phyloP scores from a whole-genome alignment of 2,329 filamentous ascomycete genomes.

The Setomelanomma holmii region DNA sequence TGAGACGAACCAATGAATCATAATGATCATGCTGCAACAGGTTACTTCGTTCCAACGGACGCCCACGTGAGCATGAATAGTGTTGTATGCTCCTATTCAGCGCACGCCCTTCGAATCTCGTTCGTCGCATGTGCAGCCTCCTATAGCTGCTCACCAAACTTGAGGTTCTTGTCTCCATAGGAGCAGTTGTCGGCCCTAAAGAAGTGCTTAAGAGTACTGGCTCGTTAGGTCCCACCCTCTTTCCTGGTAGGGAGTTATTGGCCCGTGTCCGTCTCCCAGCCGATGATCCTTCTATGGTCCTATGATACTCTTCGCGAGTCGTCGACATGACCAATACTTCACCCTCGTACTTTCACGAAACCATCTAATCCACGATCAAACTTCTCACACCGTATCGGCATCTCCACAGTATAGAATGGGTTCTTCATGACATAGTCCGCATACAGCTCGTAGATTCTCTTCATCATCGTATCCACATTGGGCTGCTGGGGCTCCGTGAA shows the following conservation, averaged over 20 bases:
- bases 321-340: slow-evolving; percentile 8
- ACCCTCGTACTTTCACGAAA: slow-evolving; percentile 69
- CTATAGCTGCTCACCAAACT: no score
- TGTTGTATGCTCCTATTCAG: not conserved
- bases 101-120: no score
- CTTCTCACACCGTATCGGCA: slow-evolving; percentile 93
- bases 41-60: no score
- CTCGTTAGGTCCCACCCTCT: no score
- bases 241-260: no score
- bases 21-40: slow-evolving; percentile 19
- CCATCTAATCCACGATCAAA: slow-evolving; percentile 87
- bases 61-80: no score
- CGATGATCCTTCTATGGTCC: no score
- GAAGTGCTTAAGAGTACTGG: no score
- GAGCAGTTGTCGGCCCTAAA: no score
- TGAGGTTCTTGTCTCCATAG: no score
- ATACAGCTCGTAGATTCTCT: slow-evolving; percentile 91
- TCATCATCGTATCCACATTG: slow-evolving; percentile 83
- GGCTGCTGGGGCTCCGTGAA: slow-evolving; percentile 91
- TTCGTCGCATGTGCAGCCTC: no score
- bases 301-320: not conserved
- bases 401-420: slow-evolving; percentile 96
- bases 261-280: no score
- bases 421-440: slow-evolving; percentile 99
- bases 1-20: slow-evolving; percentile 26